Percentiles rank a stretch among this genome's conserved stretches.
These are phyloP conservation scores for Odonthalia washingtoniensis DNA, from an alignment of 31 red algal genomes.

Conservation along the genomic window DNA sequence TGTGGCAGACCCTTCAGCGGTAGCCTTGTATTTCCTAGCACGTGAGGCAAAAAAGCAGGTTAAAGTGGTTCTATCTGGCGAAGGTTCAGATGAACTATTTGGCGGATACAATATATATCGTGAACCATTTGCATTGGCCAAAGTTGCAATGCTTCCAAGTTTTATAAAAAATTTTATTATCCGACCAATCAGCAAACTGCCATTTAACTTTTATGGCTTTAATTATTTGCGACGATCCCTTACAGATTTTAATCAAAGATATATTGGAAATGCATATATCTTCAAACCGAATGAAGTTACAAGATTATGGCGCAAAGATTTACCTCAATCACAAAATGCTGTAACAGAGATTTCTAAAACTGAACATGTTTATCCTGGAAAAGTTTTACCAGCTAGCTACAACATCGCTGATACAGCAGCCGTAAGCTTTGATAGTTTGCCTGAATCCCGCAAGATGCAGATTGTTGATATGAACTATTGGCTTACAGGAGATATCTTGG, in stretches of 20 bases:
- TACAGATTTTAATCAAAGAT: constrained; percentile 2
- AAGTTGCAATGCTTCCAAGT: constrained; percentile 3
- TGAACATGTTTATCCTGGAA: background rate
- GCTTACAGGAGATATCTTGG: constrained; percentile 4
- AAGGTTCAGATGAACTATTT: constrained; percentile 97
- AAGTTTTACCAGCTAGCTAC: background rate
- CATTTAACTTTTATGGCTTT: background rate
- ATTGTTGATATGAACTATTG: constrained; percentile 4
- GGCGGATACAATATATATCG: constrained; percentile 77
- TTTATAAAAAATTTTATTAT: background rate
- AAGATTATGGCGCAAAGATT: no score
- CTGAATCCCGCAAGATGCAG: constrained; percentile 6
- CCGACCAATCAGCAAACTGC: background rate
- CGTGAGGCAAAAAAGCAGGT: constrained; percentile 83
- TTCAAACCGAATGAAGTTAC: no score
- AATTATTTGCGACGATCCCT: constrained; percentile 4
- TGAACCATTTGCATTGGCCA: background rate
- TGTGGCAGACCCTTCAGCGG: constrained; percentile 62
- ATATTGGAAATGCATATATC: background rate
- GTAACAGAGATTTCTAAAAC: background rate
- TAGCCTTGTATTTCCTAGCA: constrained; percentile 88
- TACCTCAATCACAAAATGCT: no score
- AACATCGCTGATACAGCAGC: background rate
- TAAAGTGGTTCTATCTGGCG: constrained; percentile 96
- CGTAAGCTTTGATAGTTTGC: background rate